These are phyloP conservation scores for Incumbomyces lentus DNA, from an alignment of 2,329 filamentous ascomycete genomes.

Conservation along the genomic window DNA sequence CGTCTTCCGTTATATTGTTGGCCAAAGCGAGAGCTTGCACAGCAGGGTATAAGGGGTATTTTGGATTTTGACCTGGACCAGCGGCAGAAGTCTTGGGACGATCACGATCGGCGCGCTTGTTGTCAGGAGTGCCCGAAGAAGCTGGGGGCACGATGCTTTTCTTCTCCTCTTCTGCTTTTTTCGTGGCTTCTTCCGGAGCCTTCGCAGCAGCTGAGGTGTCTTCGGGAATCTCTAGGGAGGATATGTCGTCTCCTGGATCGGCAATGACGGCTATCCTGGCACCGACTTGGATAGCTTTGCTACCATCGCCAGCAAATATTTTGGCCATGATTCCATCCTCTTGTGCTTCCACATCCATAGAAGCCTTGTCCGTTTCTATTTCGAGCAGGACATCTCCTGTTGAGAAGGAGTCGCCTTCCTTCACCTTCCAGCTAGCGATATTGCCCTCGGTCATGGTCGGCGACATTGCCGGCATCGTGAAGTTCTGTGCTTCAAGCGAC, in stretches of 20 bases:
- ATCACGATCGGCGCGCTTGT: constrained; percentile 16
- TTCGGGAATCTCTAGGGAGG: constrained; percentile 61
- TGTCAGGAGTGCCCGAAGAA: constrained; percentile 11
- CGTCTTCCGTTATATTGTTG: constrained; percentile 64
- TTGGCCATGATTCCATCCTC: constrained; percentile 80
- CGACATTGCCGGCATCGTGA: constrained; percentile 83
- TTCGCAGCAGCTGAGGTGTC: constrained; percentile 41
- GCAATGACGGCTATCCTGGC: constrained; percentile 72
- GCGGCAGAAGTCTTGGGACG: constrained; percentile 14
- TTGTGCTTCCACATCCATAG: constrained; percentile 90
- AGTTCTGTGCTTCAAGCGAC: constrained; percentile 64
- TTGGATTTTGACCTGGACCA: constrained; percentile 30
- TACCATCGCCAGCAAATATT: constrained; percentile 60
- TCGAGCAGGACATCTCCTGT: constrained; percentile 81
- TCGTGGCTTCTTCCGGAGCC: constrained; percentile 16
- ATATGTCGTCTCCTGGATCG: constrained; percentile 69
- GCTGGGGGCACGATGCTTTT: constrained; percentile 3
- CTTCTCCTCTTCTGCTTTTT: constrained; percentile 21
- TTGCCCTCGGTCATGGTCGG: constrained; percentile 92
- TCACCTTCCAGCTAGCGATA: constrained; percentile 74
- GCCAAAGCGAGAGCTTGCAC: constrained; percentile 71
- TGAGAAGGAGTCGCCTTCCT: constrained; percentile 70
- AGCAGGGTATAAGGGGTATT: constrained; percentile 55
- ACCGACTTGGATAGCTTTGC: constrained; percentile 68
- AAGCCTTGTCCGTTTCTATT: constrained; percentile 89